Percentiles rank a stretch among this genome's conserved stretches.
Evolutionary conservation across 2,329 filamentous ascomycete species (phyloP).

Genomic region (Colletotrichum tabaci): DNA sequence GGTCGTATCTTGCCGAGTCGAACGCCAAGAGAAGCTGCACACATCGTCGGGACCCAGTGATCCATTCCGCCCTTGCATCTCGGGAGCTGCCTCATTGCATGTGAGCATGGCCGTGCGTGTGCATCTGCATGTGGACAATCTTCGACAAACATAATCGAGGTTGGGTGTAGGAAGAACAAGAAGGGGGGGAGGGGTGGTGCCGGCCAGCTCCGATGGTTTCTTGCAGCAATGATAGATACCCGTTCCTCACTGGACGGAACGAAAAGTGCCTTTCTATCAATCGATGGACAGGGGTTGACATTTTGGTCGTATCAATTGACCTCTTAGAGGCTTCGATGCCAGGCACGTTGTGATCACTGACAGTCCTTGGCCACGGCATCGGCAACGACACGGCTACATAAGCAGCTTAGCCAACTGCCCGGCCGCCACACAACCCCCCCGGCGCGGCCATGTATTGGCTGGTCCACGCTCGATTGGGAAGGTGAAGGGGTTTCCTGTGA

Average conservation of each 20-base stretch:
- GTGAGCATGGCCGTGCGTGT: conserved; percentile 8
- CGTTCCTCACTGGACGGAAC: conserved; percentile 30
- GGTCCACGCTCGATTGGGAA: conserved; percentile 35
- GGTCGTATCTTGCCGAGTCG: conserved; percentile 12
- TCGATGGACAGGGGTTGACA: conserved; percentile 25
- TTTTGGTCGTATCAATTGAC: conserved; percentile 41
- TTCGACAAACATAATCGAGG: neutral
- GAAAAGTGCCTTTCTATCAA: conserved; percentile 13
- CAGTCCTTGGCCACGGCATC: conserved; percentile 1
- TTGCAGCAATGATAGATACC: neutral
- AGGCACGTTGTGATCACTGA: conserved; percentile 40
- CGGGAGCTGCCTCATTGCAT: conserved; percentile 32
- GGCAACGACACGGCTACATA: conserved; percentile 7
- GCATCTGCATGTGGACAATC: neutral
- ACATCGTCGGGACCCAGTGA: neutral
- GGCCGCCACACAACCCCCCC: neutral
- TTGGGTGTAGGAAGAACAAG: neutral
- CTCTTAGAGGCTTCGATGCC: conserved; percentile 42
- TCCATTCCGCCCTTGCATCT: conserved; percentile 38
- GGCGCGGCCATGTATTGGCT: conserved; percentile 9
- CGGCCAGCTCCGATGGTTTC: conserved; percentile 39
- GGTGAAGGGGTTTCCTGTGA: conserved; percentile 29
- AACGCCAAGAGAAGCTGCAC: conserved; percentile 11
- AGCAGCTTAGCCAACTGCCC: neutral
- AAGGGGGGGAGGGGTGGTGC: neutral